Evolutionary conservation across 495 filamentous ascomycete species (phyloP), one percentile per base, ranked within the genome.

Genomic region (Aspergillus wentii): DNA sequence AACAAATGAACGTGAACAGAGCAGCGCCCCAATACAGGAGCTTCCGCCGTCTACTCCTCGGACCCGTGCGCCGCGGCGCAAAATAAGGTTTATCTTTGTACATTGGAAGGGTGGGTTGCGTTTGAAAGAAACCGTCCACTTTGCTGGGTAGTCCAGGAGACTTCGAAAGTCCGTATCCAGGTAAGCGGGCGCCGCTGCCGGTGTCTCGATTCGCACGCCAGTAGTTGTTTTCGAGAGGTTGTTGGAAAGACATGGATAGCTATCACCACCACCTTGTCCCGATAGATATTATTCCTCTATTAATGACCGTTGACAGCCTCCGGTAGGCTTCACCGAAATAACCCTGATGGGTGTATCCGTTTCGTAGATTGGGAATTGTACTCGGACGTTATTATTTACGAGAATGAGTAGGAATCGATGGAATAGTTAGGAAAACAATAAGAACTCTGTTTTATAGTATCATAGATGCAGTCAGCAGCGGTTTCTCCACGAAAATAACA

Each of bases 71-170:
- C 35, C 62, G 59, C 7, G 68, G 66, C 20, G 58, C 49, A 28
- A 70, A 72, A 56, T 88, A 94, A 17, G 92, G 92, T 54, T 99
- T 99, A 62, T 99, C 92, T 70, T 99, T 99, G 64, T 99, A 99
- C 82, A 97, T 85, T 26, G 92, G 92, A 17, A 99, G 68, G 21
- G 80, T 72, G 35, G 73, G 77, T 30, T 75, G 67, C 18, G 62
- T 57, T 17, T 69, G 67, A 43, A 83, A 79, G 28, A 78, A 69
- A 10, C 64, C 66, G 30, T 66, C 62, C 30, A 78, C 46, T 43
- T 69, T 74, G 38, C 50, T 62, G n/a, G 56, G 40, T 37, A 61
- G 63, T 15, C 61, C 56, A 5, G 66, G 41, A 13, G 53, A 28
- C 21, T 57, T 48, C 3, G 53, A 65, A 17, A 69, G 51, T 18